Evolutionary conservation across 331 rosid species (phyloP).

Genomic region (Spiraea crenata): DNA sequence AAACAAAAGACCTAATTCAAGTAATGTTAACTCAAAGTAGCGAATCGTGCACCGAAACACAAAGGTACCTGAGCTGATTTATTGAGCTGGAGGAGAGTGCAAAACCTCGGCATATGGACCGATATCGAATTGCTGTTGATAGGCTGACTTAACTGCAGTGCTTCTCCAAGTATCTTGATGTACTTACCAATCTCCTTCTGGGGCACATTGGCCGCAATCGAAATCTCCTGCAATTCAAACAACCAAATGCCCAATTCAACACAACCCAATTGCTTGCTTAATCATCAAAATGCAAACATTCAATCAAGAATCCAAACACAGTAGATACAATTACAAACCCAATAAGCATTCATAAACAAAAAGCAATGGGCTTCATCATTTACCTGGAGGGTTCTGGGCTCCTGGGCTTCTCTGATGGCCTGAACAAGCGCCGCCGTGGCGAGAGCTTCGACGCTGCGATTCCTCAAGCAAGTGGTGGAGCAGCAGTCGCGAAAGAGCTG

Average conservation of each 20-base stretch:
- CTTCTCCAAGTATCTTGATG: slow-evolving; percentile 96
- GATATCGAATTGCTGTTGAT: slow-evolving; percentile 92
- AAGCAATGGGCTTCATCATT: too few species aligned
- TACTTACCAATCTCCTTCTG: slow-evolving; percentile 95
- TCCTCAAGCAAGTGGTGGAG: slow-evolving; percentile 91
- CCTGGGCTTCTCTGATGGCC: slow-evolving; percentile 94
- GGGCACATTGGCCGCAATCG: slow-evolving; percentile 91
- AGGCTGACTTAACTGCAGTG: slow-evolving; percentile 93
- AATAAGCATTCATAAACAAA: too few species aligned
- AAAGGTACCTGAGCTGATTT: slow-evolving; percentile 89
- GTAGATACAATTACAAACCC: neutral
- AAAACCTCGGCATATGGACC: slow-evolving; percentile 95
- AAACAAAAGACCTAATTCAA: neutral
- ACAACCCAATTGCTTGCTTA: neutral
- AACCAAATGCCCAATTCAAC: slow-evolving; percentile 1
- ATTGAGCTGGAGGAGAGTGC: slow-evolving; percentile 95
- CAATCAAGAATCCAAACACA: neutral
- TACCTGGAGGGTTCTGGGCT: slow-evolving; percentile 96
- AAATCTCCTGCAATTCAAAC: slow-evolving; percentile 66
- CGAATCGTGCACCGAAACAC: slow-evolving; percentile 10
- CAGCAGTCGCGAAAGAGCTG: slow-evolving; percentile 94
- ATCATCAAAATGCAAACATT: neutral
- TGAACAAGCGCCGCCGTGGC: slow-evolving; percentile 98
- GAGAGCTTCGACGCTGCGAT: slow-evolving; percentile 95
- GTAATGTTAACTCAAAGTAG: slow-evolving; percentile 4